These are phyloP conservation scores for Neobulgaria alba DNA, from an alignment of 2,329 filamentous ascomycete species.

Conservation along the genomic window DNA sequence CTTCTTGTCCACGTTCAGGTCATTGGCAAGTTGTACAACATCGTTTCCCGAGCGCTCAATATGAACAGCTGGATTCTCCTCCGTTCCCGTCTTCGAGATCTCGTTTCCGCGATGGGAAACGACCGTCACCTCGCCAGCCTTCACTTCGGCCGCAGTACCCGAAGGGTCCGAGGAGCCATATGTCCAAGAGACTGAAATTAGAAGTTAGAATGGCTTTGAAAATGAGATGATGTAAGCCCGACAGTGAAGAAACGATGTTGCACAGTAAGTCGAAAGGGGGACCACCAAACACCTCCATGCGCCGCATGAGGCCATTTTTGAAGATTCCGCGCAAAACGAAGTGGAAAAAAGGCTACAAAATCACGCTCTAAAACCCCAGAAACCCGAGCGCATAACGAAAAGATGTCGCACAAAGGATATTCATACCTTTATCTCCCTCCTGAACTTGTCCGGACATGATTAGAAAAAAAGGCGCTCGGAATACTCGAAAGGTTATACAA, in stretches of 20 bases:
- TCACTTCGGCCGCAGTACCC: constrained; percentile 50
- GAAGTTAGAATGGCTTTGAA: neutral
- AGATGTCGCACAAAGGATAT: too few species aligned
- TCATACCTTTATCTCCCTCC: constrained; percentile 41
- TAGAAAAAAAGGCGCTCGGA: constrained; percentile 3
- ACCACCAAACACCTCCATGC: too few species aligned
- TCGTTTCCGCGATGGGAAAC: constrained; percentile 54
- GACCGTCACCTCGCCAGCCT: constrained; percentile 50
- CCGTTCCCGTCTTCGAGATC: constrained; percentile 53
- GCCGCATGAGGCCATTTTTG: too few species aligned
- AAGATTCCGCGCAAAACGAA: too few species aligned
- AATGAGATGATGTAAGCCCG: neutral
- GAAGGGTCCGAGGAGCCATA: constrained; percentile 47
- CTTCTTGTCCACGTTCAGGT: constrained; percentile 41
- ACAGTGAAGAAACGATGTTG: too few species aligned
- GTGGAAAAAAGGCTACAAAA: too few species aligned
- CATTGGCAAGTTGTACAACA: constrained; percentile 54
- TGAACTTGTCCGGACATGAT: constrained; percentile 39
- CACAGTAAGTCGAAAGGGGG: too few species aligned
- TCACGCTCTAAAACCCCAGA: too few species aligned
- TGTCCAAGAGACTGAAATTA: constrained; percentile 49
- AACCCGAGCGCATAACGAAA: too few species aligned
- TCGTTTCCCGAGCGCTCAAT: constrained; percentile 52
- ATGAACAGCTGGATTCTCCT: constrained; percentile 52
- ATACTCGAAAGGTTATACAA: constrained; percentile 1